Base-by-base conservation (phyloP, 331 rosid species). In the Arachis monticola region DNA sequence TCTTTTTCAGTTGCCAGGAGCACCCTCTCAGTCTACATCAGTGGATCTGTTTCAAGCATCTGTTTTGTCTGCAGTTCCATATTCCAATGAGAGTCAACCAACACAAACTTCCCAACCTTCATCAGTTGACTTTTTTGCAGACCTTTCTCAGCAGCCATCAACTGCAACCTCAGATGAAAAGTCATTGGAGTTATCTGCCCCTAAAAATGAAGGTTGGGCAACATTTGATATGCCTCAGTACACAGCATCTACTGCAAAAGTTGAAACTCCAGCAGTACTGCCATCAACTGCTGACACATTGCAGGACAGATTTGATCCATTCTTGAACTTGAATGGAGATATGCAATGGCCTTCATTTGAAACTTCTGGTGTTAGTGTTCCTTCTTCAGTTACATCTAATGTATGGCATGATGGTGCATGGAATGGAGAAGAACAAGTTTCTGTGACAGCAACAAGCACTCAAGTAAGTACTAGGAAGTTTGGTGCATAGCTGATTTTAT, bases 181-280 rank as follows among this genome's bases (percentile, higher is more conserved):
- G 77, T 35, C 82, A 42, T 78, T 79, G 8, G 83, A 84, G 55
- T 69, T 73, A 27, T 81, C 85, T 75, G 80, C 69, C 63, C 87
- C 90, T 35, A 77, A 68, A 79, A 89, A 79, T 85, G 91, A 83
- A 81, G 93, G 93, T 38, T 91, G 97, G 97, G 97, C 97, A 50
- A 87, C 95, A 17, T 91, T 91, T 82, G 93, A 91, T 72, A 46
- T 60, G 3, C 96, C 93, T 58, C 87, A 77, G 67, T 56, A 65
- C 50, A 30, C 83, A 10, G 13, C 79, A 73, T 77, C 86, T 47
- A 31, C 75, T 72, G 45, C 81, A 12, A 62, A 64, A 77, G 70
- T 57, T 7, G 90, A 79, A 77, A 83, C 74, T 75, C 64, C 70
- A 6, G 70, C 74, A 13, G 74, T 52, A 56, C 40, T 47, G 55